Evolutionary conservation across 768 basidiomycete genomes (phyloP).

Genomic region (Coprinopsis marcescibilis): DNA sequence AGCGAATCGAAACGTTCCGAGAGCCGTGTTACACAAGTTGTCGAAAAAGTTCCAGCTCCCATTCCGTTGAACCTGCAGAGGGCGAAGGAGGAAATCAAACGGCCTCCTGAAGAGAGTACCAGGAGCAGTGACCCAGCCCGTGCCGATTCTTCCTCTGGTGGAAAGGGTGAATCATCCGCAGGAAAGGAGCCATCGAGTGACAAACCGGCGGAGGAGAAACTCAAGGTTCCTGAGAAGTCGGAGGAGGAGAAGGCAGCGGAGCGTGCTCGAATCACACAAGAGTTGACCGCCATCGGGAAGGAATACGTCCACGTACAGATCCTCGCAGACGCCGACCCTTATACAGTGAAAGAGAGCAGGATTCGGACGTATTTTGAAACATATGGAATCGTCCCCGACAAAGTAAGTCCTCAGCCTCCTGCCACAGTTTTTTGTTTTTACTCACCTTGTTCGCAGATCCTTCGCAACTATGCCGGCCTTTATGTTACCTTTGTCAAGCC

Average conservation of each 20-base stretch:
- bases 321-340: conserved; percentile 35
- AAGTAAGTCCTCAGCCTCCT: conserved; percentile 40
- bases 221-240: conserved; percentile 15
- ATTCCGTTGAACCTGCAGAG: neutral
- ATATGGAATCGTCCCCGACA: conserved; percentile 56
- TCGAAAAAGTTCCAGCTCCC: no score
- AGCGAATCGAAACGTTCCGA: no score
- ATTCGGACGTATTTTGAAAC: conserved; percentile 62
- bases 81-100: neutral
- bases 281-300: conserved; percentile 54
- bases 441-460: conserved; percentile 39
- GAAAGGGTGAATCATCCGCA: neutral
- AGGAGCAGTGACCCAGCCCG: neutral
- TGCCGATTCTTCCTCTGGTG: neutral
- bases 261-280: conserved; percentile 37
- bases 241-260: conserved; percentile 32
- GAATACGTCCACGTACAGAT: conserved; percentile 63
- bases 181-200: neutral
- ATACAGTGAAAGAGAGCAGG: conserved; percentile 57
- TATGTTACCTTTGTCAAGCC: conserved; percentile 74
- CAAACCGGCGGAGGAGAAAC: conserved; percentile 5
- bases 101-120: no score
- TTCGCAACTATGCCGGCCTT: conserved; percentile 66
- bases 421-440: conserved; percentile 10
- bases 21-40: no score